phyloP scores from a whole-genome alignment of 768 basidiomycete genomes.

The Gloeopeniophorella convolvens region DNA sequence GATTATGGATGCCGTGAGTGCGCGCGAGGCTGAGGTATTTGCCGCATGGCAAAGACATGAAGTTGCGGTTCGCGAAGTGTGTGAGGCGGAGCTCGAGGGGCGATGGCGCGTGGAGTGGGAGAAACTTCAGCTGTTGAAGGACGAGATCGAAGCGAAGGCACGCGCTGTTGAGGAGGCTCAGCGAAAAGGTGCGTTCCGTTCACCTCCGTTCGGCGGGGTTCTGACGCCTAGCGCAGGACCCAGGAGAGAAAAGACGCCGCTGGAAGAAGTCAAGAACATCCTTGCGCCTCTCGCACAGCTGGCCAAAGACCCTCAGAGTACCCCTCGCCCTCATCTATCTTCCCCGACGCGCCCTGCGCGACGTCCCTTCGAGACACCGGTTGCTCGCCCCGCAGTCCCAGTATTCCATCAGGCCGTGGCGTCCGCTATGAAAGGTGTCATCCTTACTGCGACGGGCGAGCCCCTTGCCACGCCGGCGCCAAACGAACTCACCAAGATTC shows the following conservation, averaged over 20 bases:
- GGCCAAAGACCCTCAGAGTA: slow-evolving; percentile 23
- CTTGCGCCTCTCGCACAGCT: slow-evolving; percentile 44
- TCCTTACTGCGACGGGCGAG: slow-evolving; percentile 75
- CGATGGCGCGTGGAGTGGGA: slow-evolving; percentile 41
- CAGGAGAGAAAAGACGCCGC: slow-evolving; percentile 48
- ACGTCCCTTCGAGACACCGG: slow-evolving; percentile 46
- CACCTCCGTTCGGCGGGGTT: background rate
- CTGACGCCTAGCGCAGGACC: slow-evolving; percentile 26
- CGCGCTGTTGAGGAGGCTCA: slow-evolving; percentile 37
- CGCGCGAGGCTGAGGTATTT: slow-evolving; percentile 56
- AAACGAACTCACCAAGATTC: slow-evolving; percentile 56
- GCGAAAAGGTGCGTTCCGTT: slow-evolving; percentile 23
- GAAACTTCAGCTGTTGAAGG: slow-evolving; percentile 39
- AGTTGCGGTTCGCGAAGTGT: slow-evolving; percentile 43
- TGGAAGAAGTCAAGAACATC: slow-evolving; percentile 74
- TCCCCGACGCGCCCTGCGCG: slow-evolving; percentile 9
- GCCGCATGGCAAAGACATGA: slow-evolving; percentile 54
- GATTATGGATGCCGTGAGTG: slow-evolving; percentile 59
- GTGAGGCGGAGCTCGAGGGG: slow-evolving; percentile 35
- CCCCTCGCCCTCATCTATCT: slow-evolving; percentile 24
- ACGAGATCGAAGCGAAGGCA: slow-evolving; percentile 46
- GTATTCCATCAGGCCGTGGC: slow-evolving; percentile 23
- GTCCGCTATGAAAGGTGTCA: slow-evolving; percentile 51
- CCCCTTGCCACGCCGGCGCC: slow-evolving; percentile 65
- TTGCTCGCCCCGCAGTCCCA: slow-evolving; percentile 32